Percentiles rank a stretch among this genome's conserved stretches.
phyloP scores from a whole-genome alignment of 768 basidiomycete genomes.

The Collybia sordida region DNA sequence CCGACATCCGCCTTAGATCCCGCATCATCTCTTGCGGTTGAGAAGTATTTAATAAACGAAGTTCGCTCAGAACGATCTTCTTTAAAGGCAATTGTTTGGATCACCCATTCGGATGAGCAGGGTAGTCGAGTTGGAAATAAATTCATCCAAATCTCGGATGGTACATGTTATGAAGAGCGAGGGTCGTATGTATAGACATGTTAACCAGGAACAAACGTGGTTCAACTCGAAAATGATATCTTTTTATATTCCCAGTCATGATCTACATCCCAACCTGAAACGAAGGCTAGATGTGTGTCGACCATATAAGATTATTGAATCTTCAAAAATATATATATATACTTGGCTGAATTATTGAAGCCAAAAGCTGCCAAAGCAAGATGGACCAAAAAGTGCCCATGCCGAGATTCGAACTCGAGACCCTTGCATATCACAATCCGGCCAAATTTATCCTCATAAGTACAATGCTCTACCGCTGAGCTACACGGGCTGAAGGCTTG shows the following conservation, averaged over 20 bases:
- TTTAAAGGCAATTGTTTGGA: constrained; percentile 81
- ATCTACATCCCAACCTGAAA: background rate
- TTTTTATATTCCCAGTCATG: too few species aligned
- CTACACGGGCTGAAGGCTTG: constrained; percentile 41
- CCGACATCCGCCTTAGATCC: constrained; percentile 88
- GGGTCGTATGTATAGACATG: constrained; percentile 8
- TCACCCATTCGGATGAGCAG: constrained; percentile 86
- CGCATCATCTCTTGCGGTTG: constrained; percentile 63
- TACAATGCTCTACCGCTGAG: constrained; percentile 63
- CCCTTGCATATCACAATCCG: constrained; percentile 45
- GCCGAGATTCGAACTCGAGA: constrained; percentile 57
- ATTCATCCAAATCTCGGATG: constrained; percentile 49
- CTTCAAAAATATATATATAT: too few species aligned
- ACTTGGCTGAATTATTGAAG: too few species aligned
- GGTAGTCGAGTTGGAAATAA: constrained; percentile 72
- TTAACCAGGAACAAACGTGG: background rate
- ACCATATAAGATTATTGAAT: background rate
- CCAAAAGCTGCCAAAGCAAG: background rate
- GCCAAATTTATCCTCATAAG: constrained; percentile 47
- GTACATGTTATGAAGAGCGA: constrained; percentile 43
- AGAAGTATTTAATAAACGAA: constrained; percentile 54
- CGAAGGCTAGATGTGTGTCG: background rate
- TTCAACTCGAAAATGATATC: background rate
- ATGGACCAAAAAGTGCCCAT: constrained; percentile 36
- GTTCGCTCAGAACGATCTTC: constrained; percentile 45